Evolutionary conservation across 106 monocot species (phyloP).

Genomic region (Dioscorea zingiberensis): DNA sequence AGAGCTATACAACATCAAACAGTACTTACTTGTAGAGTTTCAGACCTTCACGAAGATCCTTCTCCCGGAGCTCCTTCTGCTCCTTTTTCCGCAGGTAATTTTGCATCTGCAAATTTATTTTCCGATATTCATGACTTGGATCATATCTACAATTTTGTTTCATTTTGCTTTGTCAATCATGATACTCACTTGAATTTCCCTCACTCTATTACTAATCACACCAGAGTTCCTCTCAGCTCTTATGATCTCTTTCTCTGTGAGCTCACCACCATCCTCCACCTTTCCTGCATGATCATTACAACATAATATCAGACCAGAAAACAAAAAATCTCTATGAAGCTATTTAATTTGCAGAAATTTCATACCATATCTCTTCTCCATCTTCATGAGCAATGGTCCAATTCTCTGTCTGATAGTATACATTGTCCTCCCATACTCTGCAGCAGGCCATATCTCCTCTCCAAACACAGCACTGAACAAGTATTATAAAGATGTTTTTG

Average conservation of each 20-base stretch:
- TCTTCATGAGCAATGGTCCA: slow-evolving; percentile 88
- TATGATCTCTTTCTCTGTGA: slow-evolving; percentile 92
- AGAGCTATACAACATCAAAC: background rate
- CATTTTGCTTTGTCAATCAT: too few species aligned
- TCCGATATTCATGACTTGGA: background rate
- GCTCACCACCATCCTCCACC: slow-evolving; percentile 46
- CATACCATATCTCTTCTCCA: slow-evolving; percentile 82
- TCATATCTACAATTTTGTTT: too few species aligned
- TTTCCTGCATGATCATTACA: slow-evolving; percentile 36
- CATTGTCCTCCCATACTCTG: slow-evolving; percentile 90
- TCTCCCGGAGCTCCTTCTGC: slow-evolving; percentile 60
- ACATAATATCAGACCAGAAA: background rate
- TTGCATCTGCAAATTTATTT: slow-evolving; percentile 59
- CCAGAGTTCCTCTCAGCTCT: slow-evolving; percentile 89
- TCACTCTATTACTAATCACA: slow-evolving; percentile 66
- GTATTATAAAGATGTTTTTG: background rate
- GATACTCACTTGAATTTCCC: slow-evolving; percentile 77
- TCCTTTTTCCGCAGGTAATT: slow-evolving; percentile 83
- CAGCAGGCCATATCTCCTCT: slow-evolving; percentile 91
- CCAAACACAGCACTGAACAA: slow-evolving; percentile 87
- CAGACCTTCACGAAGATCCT: slow-evolving; percentile 82
- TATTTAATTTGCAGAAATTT: background rate
- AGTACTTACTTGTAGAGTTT: slow-evolving; percentile 78
- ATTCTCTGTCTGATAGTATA: slow-evolving; percentile 92
- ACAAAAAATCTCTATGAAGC: slow-evolving; percentile 24